A percentile compares a stretch with the other conserved stretches of the same genome.
These are phyloP conservation scores for Solanum verrucosum DNA, from an alignment of 257 asterid species.

Conservation along the genomic window DNA sequence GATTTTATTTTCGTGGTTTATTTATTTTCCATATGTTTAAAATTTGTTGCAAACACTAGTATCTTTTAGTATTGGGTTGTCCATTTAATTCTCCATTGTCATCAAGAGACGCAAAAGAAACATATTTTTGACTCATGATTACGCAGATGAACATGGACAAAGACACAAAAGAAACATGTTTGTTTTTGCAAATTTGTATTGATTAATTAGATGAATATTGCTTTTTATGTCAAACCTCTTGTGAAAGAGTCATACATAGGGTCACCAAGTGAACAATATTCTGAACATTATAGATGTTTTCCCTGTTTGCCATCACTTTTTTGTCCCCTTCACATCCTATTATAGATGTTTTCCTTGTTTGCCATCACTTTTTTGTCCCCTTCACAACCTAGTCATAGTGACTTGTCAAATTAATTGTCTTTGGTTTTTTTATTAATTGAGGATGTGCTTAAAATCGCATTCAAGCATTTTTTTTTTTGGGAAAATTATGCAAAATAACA, in stretches of 20 bases:
- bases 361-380: not conserved
- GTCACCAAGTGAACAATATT: not conserved
- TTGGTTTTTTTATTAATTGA: too few relatives aligned
- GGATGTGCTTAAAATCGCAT: not conserved
- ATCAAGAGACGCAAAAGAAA: not conserved
- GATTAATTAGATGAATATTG: not conserved
- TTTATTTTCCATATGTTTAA: too few relatives aligned
- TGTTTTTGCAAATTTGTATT: not conserved
- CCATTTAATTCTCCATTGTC: not conserved
- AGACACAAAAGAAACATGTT: not conserved
- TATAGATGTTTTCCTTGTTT: not conserved
- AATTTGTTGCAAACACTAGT: not conserved
- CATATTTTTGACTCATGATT: not conserved
- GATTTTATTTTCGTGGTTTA: too few relatives aligned
- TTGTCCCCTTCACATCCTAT: not conserved
- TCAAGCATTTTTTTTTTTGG: not conserved
- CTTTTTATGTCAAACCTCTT: not conserved
- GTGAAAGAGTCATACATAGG: not conserved
- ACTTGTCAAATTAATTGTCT: not conserved
- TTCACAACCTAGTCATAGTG: not conserved
- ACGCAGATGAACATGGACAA: not conserved
- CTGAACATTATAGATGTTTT: not conserved
- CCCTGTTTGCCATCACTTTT: not conserved
- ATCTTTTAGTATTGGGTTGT: not conserved
- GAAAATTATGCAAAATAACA: too few relatives aligned